Conservation (phyloP, 352 stramenopile species). For the Globisporangium spinosum region DNA sequence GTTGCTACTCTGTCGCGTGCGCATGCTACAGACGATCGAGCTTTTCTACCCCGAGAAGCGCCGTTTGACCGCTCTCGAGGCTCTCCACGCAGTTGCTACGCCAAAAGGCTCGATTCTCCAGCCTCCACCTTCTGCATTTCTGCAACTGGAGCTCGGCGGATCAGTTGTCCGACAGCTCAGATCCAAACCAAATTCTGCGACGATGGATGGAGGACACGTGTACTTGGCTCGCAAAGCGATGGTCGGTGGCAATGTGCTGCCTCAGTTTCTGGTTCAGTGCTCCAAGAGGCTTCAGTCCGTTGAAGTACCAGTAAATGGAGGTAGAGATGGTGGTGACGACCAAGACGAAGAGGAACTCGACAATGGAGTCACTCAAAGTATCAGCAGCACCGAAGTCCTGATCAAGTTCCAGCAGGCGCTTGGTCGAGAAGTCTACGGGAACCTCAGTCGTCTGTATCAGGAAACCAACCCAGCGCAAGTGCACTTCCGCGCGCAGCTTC, state of each 20-base stretch:
- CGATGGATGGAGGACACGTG: constrained; percentile 21
- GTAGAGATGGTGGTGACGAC: not conserved
- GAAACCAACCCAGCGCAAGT: constrained; percentile 34
- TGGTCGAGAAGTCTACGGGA: constrained; percentile 28
- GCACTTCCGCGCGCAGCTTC: constrained; percentile 24
- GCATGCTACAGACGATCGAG: constrained; percentile 35
- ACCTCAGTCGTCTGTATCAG: constrained; percentile 28
- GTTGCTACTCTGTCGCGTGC: constrained; percentile 38
- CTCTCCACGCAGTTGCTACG: constrained; percentile 18
- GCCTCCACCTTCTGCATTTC: constrained; percentile 30
- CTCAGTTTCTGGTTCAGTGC: constrained; percentile 37
- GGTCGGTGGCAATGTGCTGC: constrained; percentile 25
- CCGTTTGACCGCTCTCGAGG: constrained; percentile 22
- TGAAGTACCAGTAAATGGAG: not conserved
- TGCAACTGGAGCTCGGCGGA: constrained; percentile 29
- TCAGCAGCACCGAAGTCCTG: constrained; percentile 12
- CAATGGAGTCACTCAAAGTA: not conserved
- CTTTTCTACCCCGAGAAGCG: constrained; percentile 24
- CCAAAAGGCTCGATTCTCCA: constrained; percentile 24
- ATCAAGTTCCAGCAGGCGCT: constrained; percentile 25
- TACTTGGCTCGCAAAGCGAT: constrained; percentile 29
- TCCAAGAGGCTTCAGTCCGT: constrained; percentile 16
- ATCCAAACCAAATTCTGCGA: not conserved
- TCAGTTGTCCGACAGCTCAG: not conserved
- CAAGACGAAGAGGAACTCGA: not conserved